phyloP scores from a whole-genome alignment of 306 rosid genomes.

The Purshia tridentata region DNA sequence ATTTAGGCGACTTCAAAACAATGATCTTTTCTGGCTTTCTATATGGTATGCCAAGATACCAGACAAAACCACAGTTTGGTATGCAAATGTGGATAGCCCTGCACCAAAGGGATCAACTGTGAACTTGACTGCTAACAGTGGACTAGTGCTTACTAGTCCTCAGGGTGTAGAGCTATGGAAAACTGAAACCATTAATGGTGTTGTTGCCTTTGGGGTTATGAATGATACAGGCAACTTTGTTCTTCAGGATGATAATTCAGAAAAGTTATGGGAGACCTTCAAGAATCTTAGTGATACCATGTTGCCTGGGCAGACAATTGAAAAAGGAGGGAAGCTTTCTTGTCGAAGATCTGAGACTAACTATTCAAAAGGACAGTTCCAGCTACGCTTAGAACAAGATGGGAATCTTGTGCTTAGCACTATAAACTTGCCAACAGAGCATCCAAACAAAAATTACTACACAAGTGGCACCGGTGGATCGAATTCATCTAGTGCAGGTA shows the following conservation, averaged over 20 bases:
- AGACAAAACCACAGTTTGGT: slow-evolving; percentile 44
- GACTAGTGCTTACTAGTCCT: slow-evolving; percentile 14
- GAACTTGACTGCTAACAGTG: background rate
- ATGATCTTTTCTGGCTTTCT: slow-evolving; percentile 34
- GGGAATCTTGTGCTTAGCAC: slow-evolving; percentile 40
- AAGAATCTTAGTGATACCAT: slow-evolving; percentile 47
- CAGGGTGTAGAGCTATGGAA: slow-evolving; percentile 17
- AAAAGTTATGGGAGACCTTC: slow-evolving; percentile 43
- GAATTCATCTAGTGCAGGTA: slow-evolving; percentile 26
- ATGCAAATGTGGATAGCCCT: slow-evolving; percentile 13
- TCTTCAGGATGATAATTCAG: background rate
- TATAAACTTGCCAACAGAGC: slow-evolving; percentile 24
- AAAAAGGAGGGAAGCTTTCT: slow-evolving; percentile 20
- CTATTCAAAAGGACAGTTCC: slow-evolving; percentile 41
- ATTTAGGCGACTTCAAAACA: slow-evolving; percentile 30
- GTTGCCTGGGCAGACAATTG: slow-evolving; percentile 42
- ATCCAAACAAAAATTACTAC: slow-evolving; percentile 1
- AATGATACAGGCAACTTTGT: slow-evolving; percentile 27
- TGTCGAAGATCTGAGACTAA: slow-evolving; percentile 27
- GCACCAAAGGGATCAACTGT: slow-evolving; percentile 38
- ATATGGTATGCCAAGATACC: slow-evolving; percentile 53
- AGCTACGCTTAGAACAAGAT: slow-evolving; percentile 26
- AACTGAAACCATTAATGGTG: background rate
- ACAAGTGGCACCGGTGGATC: background rate
- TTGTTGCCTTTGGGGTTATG: slow-evolving; percentile 8